Percentiles rank a stretch among this genome's conserved stretches.
These are phyloP conservation scores for Amphicarpaea edgeworthii DNA, from an alignment of 306 rosid genomes.

Conservation along the genomic window DNA sequence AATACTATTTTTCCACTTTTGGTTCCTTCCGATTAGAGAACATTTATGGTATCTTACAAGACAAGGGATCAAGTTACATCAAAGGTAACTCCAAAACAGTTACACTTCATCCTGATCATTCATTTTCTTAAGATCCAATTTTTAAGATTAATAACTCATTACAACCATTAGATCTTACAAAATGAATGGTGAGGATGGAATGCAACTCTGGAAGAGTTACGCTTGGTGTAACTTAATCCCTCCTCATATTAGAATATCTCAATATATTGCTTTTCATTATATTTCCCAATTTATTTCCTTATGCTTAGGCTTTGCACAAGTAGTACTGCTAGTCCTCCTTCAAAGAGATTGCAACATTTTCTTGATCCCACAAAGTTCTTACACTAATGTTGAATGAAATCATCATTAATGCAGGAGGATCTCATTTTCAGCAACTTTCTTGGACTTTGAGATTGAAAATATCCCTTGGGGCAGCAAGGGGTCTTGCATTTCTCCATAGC, in stretches of 20 bases:
- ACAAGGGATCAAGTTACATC: no score
- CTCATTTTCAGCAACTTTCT: constrained; percentile 73
- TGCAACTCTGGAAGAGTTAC: no score
- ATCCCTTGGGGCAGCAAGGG: constrained; percentile 82
- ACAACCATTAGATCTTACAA: no score
- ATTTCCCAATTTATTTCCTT: background rate
- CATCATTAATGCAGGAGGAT: constrained; percentile 60
- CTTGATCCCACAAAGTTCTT: background rate
- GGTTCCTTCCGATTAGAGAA: background rate
- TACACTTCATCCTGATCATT: no score
- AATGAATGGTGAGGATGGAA: no score
- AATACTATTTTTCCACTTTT: background rate
- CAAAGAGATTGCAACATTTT: background rate
- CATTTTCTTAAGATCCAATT: no score
- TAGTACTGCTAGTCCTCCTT: background rate
- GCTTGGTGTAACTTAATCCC: no score
- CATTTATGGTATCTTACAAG: background rate
- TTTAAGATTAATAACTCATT: no score
- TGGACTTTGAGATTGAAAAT: constrained; percentile 79
- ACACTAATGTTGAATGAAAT: background rate
- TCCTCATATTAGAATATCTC: no score
- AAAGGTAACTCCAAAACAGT: no score
- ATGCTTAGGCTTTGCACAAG: background rate
- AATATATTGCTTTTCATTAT: background rate
- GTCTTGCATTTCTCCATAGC: constrained; percentile 86